phyloP scores from a whole-genome alignment of 306 rosid species.

The Vicia villosa region DNA sequence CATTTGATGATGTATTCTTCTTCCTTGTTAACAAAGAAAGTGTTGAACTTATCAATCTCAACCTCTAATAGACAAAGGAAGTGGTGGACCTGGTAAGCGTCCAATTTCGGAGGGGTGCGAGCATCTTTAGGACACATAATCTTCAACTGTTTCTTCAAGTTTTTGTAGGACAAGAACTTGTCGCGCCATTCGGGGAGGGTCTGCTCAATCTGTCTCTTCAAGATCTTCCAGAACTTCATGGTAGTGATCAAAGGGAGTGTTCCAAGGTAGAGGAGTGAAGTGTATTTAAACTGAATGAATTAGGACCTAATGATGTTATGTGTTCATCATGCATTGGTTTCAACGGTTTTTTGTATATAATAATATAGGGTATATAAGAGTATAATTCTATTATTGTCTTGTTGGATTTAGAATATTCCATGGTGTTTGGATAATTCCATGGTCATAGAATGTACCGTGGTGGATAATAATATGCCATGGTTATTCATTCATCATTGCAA shows the following conservation, averaged over 20 bases:
- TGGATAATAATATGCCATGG: background rate
- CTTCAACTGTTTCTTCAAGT: constrained; percentile 76
- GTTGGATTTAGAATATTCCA: constrained; percentile 3
- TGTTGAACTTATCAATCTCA: constrained; percentile 75
- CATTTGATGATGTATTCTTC: constrained; percentile 66
- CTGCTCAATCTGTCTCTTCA: constrained; percentile 65
- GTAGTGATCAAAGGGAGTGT: background rate
- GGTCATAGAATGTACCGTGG: background rate
- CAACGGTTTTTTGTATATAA: background rate
- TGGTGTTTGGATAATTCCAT: background rate
- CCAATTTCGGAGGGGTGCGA: background rate
- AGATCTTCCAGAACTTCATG: constrained; percentile 87
- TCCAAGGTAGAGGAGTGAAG: background rate
- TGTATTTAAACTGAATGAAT: background rate
- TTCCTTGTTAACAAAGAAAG: constrained; percentile 66
- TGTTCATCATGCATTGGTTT: background rate
- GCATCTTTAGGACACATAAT: constrained; percentile 37
- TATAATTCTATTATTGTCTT: constrained; percentile 4
- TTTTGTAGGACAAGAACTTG: constrained; percentile 73
- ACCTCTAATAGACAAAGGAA: constrained; percentile 58
- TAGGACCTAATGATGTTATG: background rate
- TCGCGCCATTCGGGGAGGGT: constrained; percentile 90
- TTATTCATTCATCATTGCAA: background rate
- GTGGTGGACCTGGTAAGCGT: constrained; percentile 47
- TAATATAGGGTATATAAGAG: background rate